Conservation (phyloP, 2,329 filamentous ascomycete species). For the Neonectria hederae region DNA sequence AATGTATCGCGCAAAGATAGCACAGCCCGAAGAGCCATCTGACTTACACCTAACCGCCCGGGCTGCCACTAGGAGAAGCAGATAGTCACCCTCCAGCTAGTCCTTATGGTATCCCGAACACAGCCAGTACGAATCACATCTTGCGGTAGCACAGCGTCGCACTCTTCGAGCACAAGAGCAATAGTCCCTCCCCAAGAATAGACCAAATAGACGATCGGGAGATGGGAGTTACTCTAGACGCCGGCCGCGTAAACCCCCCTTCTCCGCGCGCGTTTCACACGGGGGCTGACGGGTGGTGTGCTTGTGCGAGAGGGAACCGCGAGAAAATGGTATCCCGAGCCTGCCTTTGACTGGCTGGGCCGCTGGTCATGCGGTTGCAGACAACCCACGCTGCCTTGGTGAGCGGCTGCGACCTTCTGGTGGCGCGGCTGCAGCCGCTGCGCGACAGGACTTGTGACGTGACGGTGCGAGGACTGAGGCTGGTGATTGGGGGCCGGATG, state of each 20-base stretch:
- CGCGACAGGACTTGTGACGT: slow-evolving; percentile 19
- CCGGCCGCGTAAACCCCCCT: slow-evolving; percentile 1
- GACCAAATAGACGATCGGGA: neutral
- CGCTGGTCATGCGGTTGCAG: slow-evolving; percentile 13
- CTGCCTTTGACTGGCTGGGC: slow-evolving; percentile 3
- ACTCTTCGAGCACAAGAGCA: neutral
- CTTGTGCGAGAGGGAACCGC: neutral
- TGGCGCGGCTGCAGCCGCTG: slow-evolving; percentile 21
- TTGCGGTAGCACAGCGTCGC: slow-evolving; percentile 4
- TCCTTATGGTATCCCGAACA: neutral
- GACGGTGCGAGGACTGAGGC: neutral
- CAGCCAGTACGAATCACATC: neutral
- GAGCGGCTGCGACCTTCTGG: slow-evolving; percentile 17
- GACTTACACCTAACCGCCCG: slow-evolving; percentile 15
- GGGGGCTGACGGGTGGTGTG: neutral
- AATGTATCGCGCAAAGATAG: neutral
- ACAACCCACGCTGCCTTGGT: neutral
- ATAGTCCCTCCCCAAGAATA: slow-evolving; percentile 13
- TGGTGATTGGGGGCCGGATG: slow-evolving; percentile 20
- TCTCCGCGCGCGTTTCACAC: slow-evolving; percentile 2
- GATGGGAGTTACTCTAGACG: slow-evolving; percentile 5
- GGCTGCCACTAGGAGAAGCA: neutral
- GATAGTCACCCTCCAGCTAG: neutral
- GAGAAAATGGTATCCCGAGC: neutral
- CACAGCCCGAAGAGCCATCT: neutral